A percentile compares a stretch with the other conserved stretches of the same genome.
These are phyloP conservation scores for Penicillium tannophilum DNA, from an alignment of 495 filamentous ascomycete genomes.

Conservation along the genomic window DNA sequence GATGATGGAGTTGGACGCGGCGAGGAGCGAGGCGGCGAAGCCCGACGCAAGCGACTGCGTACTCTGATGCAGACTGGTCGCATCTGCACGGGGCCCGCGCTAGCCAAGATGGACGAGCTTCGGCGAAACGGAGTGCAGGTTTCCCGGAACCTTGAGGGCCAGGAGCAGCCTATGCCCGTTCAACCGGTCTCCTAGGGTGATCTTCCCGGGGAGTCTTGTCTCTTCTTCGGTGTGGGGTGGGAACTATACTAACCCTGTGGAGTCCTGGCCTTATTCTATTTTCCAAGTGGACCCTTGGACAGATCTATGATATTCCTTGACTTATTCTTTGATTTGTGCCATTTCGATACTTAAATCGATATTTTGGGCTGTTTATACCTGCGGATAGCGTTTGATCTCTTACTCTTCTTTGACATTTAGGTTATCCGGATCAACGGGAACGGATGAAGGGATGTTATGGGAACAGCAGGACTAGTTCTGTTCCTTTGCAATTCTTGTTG, in stretches of 20 bases:
- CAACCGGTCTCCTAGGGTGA: slow-evolving; percentile 38
- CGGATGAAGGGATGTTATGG: slow-evolving; percentile 28
- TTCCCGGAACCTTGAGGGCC: slow-evolving; percentile 34
- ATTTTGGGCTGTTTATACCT: slow-evolving; percentile 24
- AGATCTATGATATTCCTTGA: slow-evolving; percentile 1
- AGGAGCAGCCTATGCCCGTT: slow-evolving; percentile 32
- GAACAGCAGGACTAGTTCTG: slow-evolving; percentile 1
- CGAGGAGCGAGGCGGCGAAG: slow-evolving; percentile 64
- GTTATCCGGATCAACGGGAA: slow-evolving; percentile 28
- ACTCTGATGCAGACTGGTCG: slow-evolving; percentile 48
- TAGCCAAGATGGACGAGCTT: slow-evolving; percentile 46
- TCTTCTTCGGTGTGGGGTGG: neutral
- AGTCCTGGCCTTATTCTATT: neutral
- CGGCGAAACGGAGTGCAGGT: slow-evolving; percentile 40
- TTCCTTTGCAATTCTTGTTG: slow-evolving; percentile 12
- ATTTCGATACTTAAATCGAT: slow-evolving; percentile 9
- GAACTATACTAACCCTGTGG: neutral
- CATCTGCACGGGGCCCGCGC: slow-evolving; percentile 49
- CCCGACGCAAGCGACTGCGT: slow-evolving; percentile 61
- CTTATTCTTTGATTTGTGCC: slow-evolving; percentile 2
- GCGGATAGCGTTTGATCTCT: slow-evolving; percentile 18
- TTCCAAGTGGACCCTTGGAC: neutral
- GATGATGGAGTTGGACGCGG: slow-evolving; percentile 69
- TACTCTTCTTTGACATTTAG: slow-evolving; percentile 8
- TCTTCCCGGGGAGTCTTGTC: neutral